phyloP scores from a whole-genome alignment of 495 filamentous ascomycete genomes.

The Lichenothelia convexa region DNA sequence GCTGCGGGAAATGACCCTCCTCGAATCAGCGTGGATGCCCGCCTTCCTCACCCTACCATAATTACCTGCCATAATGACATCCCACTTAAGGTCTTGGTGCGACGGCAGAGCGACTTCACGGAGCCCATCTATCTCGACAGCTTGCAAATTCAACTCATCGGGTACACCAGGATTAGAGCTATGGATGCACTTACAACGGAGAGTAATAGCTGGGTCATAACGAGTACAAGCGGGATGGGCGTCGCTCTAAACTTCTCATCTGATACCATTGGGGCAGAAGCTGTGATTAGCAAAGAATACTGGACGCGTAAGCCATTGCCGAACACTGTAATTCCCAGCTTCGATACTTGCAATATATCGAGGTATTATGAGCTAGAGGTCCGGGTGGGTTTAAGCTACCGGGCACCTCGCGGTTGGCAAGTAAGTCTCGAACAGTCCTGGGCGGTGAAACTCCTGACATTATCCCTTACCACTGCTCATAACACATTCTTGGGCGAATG shows the following conservation, averaged over 20 bases:
- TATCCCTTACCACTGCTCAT: too few relatives aligned
- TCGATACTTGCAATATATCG: conserved; percentile 74
- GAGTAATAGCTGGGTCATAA: conserved; percentile 45
- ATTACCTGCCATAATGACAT: conserved; percentile 74
- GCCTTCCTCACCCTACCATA: conserved; percentile 75
- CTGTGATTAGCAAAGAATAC: conserved; percentile 40
- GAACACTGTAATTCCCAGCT: conserved; percentile 67
- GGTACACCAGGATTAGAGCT: conserved; percentile 58
- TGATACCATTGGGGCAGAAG: conserved; percentile 45
- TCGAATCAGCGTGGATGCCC: conserved; percentile 49
- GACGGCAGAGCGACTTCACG: conserved; percentile 44
- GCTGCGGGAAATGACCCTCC: conserved; percentile 32
- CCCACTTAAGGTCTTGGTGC: conserved; percentile 60
- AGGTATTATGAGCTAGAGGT: conserved; percentile 71
- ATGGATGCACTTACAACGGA: conserved; percentile 51
- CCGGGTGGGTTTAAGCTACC: conserved; percentile 51
- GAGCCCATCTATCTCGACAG: conserved; percentile 55
- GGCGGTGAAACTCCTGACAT: too few relatives aligned
- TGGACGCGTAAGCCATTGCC: conserved; percentile 59
- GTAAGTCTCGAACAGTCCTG: too few relatives aligned
- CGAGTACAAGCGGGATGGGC: conserved; percentile 47
- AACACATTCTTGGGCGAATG: too few relatives aligned
- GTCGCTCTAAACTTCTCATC: conserved; percentile 38
- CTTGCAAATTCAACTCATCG: conserved; percentile 63
- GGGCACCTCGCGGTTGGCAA: conserved; percentile 17